Evolutionary conservation across 1,284 basidiomycete species (phyloP).

Genomic region (Lignosus rhinocerotis): DNA sequence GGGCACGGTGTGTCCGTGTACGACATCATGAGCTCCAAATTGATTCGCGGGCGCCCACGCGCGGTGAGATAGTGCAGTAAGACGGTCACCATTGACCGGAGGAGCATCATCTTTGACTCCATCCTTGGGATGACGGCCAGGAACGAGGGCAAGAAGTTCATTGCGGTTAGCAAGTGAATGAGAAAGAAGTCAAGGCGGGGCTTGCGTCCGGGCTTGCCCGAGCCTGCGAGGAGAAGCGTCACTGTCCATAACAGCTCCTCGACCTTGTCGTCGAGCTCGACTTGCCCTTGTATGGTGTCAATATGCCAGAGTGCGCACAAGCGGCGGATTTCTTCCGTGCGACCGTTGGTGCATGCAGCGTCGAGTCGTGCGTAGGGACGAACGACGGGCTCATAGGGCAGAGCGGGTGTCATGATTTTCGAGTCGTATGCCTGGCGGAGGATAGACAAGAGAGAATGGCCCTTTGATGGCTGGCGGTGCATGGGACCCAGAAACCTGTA

Average conservation of each 20-base stretch:
- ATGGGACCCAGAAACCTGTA: background rate
- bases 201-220: conserved; percentile 48
- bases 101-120: conserved; percentile 45
- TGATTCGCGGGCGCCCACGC: conserved; percentile 61
- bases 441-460: conserved; percentile 48
- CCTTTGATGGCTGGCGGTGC: conserved; percentile 26
- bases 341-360: conserved; percentile 39
- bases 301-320: conserved; percentile 52
- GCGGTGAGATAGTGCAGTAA: conserved; percentile 46
- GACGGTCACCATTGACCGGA: conserved; percentile 48
- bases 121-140: conserved; percentile 39
- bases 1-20: conserved; percentile 48
- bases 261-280: conserved; percentile 43
- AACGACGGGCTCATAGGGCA: conserved; percentile 52
- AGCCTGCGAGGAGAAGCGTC: conserved; percentile 55
- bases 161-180: conserved; percentile 68
- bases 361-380: conserved; percentile 39
- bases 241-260: conserved; percentile 56
- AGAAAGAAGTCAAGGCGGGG: conserved; percentile 71
- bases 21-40: conserved; percentile 53
- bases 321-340: conserved; percentile 46
- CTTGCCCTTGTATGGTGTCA: conserved; percentile 38
- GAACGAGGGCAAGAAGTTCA: conserved; percentile 58
- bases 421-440: conserved; percentile 56
- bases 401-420: conserved; percentile 48